Evolutionary conservation across 164 flowering plant genomes (phyloP), one percentile per base, ranked within the genome.

Genomic region (Umbilicus rupestris): DNA sequence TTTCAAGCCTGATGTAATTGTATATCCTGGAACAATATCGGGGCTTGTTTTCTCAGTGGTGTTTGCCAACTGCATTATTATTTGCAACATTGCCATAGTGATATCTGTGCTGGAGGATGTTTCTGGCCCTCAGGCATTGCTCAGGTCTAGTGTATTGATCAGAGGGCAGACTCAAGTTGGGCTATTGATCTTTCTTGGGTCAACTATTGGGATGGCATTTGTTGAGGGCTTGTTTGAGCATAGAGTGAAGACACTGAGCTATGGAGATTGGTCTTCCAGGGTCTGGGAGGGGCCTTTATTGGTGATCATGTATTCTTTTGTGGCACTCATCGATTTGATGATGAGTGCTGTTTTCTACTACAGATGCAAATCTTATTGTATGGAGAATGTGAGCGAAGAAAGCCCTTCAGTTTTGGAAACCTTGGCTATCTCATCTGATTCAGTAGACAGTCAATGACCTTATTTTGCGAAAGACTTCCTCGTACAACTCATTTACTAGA

Each of bases 181-280:
- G 66, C 87, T 95, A 50, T 50, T 92, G 71, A 95, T 95, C 69
- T 92, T 78, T 80, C 90, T 95, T 33, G 91, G 90, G 52, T 95
- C 99, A 0, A 89, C 99, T 6, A 85, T 92, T 11, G 98, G 92
- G 64, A 77, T 83, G 94, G 86, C 96, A 2, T 86, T 95, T 75
- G 85, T 92, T 68, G 94, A 95, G 73, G 97, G 97, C 5, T 75
- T 95, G 73, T 95, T 92, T 81, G 97, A 95, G 79, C 97, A 92
- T 73, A 82, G 99, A 71, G 99, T 95, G 69, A 95, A 88, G 84
- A 85, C 89, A 0, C 47, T 92, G 81, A 95, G 98, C 75, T 92
- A 95, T 75, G 99, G 99, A 72, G 99, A 95, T 77, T 97, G 98
- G 41, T 85, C 96, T 64, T 95, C 99, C 0, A 84, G 97, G 78